Evolutionary conservation across 148 eudicot genomes (phyloP).

Genomic region (Linanthus parryae): DNA sequence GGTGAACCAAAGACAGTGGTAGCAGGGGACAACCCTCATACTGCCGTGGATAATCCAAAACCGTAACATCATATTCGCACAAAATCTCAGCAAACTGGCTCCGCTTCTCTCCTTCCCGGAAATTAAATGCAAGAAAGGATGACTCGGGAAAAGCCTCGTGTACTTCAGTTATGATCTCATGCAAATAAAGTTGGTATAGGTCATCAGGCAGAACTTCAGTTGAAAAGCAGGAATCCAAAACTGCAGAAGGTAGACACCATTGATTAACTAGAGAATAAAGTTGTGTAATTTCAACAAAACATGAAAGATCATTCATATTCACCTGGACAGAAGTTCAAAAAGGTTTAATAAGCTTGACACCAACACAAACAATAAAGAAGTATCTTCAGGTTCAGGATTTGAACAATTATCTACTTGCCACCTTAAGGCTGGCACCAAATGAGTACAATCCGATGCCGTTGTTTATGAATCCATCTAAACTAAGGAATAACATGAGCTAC

Average conservation of each 20-base stretch:
- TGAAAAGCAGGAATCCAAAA: conserved; percentile 96
- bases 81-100: conserved; percentile 87
- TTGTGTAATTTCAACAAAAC: neutral
- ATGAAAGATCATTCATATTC: neutral
- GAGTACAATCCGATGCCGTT: too few relatives aligned
- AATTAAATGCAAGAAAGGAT: conserved; percentile 96
- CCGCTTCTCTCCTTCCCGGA: conserved; percentile 94
- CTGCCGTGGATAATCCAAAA: conserved; percentile 94
- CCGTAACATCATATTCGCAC: conserved; percentile 87
- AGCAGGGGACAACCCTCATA: conserved; percentile 96
- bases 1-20: conserved; percentile 85
- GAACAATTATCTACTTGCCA: too few relatives aligned
- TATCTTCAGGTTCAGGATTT: neutral
- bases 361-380: neutral
- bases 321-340: neutral
- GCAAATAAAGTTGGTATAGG: conserved; percentile 84
- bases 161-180: conserved; percentile 73
- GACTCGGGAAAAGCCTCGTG: conserved; percentile 81
- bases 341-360: neutral
- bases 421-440: too few relatives aligned
- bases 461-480: too few relatives aligned
- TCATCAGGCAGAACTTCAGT: conserved; percentile 94
- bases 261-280: neutral
- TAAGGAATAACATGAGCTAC: too few relatives aligned
- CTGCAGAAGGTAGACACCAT: conserved; percentile 40